Conservation (phyloP, 1,284 basidiomycete species). For the Cutaneotrichosporon cavernicola region DNA sequence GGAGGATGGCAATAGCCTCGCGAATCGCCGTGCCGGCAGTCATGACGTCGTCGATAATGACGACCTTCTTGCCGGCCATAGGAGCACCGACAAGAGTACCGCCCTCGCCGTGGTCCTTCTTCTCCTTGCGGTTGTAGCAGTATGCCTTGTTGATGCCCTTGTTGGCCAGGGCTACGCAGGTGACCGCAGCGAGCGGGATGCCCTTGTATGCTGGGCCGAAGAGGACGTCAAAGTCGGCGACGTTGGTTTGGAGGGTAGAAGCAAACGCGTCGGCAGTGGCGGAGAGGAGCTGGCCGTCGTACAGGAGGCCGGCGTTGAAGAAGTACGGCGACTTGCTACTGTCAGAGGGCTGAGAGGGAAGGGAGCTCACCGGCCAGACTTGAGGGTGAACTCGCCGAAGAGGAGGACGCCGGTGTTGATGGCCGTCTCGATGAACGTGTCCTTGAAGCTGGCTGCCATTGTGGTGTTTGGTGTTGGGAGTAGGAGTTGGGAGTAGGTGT, state of each 20-base stretch:
- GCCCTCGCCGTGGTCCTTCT: constrained; percentile 96
- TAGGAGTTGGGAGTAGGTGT: background rate
- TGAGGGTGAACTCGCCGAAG: constrained; percentile 86
- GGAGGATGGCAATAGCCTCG: constrained; percentile 71
- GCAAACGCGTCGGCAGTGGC: constrained; percentile 86
- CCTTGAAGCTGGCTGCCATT: constrained; percentile 37
- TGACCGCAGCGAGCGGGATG: constrained; percentile 88
- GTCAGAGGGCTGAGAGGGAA: background rate
- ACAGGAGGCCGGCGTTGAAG: constrained; percentile 89
- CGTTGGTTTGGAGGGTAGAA: constrained; percentile 53
- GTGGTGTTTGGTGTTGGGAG: background rate
- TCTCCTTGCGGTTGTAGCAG: constrained; percentile 93
- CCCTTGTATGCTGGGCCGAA: constrained; percentile 99
- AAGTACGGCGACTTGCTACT: constrained; percentile 87
- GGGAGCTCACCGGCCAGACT: constrained; percentile 79
- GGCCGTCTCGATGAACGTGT: constrained; percentile 52
- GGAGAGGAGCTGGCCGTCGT: constrained; percentile 76
- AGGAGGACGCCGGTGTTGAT: constrained; percentile 61
- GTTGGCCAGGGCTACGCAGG: constrained; percentile 66
- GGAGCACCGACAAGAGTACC: constrained; percentile 85
- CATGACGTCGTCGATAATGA: constrained; percentile 95
- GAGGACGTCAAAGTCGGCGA: constrained; percentile 79
- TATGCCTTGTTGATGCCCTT: constrained; percentile 42
- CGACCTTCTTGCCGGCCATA: constrained; percentile 76
- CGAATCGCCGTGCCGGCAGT: constrained; percentile 92